Conservation (phyloP, 306 rosid species). For the Notholithocarpus densiflorus region DNA sequence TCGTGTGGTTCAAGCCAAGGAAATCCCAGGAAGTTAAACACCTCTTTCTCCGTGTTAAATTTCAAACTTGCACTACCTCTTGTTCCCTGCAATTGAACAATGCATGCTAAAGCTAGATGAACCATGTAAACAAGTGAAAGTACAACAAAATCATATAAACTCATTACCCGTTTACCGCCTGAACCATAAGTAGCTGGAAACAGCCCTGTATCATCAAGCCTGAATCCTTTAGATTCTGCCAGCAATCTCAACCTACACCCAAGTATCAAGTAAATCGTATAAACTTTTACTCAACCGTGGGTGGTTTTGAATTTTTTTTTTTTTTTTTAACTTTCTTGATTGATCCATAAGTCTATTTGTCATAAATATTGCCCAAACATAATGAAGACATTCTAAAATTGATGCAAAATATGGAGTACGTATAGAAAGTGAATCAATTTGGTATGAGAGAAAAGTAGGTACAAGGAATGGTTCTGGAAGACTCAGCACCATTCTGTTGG, state of each 20-base stretch:
- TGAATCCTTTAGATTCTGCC: conserved; percentile 89
- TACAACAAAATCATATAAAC: background rate
- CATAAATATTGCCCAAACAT: background rate
- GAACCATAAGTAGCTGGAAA: conserved; percentile 70
- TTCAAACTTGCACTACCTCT: conserved; percentile 74
- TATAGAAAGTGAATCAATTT: background rate
- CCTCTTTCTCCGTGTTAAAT: conserved; percentile 67
- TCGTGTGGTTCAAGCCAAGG: conserved; percentile 87
- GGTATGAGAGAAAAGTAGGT: background rate
- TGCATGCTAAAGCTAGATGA: background rate
- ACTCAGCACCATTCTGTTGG: background rate
- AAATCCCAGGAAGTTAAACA: conserved; percentile 78
- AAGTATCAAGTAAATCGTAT: background rate
- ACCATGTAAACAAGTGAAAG: background rate
- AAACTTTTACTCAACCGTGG: background rate
- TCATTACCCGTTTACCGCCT: conserved; percentile 62
- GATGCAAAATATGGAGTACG: background rate
- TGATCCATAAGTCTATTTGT: background rate
- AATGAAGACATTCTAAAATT: background rate
- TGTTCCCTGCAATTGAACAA: conserved; percentile 50
- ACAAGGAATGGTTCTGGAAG: background rate
- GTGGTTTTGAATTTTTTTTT: background rate
- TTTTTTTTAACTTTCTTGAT: background rate
- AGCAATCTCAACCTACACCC: conserved; percentile 71
- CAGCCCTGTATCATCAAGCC: conserved; percentile 87